Evolutionary conservation across 495 filamentous ascomycete genomes (phyloP), one percentile per base, ranked within the genome.

Genomic region (Elasticomyces elasticus): DNA sequence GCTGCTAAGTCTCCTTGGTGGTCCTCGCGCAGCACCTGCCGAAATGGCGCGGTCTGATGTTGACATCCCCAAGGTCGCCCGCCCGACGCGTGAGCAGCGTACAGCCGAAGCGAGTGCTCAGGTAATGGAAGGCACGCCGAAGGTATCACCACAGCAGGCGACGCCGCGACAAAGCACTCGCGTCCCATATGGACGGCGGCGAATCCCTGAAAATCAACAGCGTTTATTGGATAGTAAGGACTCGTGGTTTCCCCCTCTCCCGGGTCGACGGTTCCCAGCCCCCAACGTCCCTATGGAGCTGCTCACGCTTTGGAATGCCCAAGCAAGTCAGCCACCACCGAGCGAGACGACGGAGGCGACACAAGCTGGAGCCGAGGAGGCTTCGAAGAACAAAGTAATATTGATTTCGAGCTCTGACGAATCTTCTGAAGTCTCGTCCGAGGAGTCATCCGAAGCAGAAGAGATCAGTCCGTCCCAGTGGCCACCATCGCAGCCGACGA

Each of bases 201-300:
- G 55, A 28, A 79, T 89, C 42, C 76, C 79, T 5, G 73, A 67
- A 30, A 75, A 79, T 15, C 88, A 94, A 62, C 66, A 69, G 45
- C 60, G 70, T 19, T 64, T 89, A 17, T 64, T 94, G 3, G 72
- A 78, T 15, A 62, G 67, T 1, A 54, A 64, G 15, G 70, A 78
- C n/a, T 72, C 60, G 0, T 63, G 60, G 60, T 48, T 49, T 19
- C 60, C 60, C 4, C n/a, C 60, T 23, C 15, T 51, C 22, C 43
- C 56, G 1, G 56, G 60, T 11, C 19, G 48, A 0, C 33, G 61
- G 63, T 53, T 59, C 30, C 55, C 52, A 10, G 10, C 12, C 15
- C 48, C 62, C 1, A 62, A 58, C 43, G 52, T 65, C 3, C 55
- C 58, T 12, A 49, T 60, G 3, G 43, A 57, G 26, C 26, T 56